A percentile compares a stretch with the other conserved stretches of the same genome.
phyloP scores from a whole-genome alignment of 805 yeast genomes.

The Ogataea paradorogensis region DNA sequence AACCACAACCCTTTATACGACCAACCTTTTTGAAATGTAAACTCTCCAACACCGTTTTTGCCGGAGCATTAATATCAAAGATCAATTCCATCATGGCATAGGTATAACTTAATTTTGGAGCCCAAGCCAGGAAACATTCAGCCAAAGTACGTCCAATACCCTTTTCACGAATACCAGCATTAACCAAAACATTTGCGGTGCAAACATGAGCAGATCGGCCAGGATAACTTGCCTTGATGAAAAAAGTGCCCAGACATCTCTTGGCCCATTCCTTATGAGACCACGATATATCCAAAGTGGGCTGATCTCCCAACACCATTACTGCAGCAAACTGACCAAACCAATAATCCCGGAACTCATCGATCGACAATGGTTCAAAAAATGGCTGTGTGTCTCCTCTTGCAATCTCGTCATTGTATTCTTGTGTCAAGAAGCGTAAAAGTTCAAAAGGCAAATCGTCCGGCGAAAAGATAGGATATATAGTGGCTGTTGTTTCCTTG shows the following conservation, averaged over 20 bases:
- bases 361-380: conserved; percentile 72
- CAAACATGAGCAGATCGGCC: conserved; percentile 94
- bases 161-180: conserved; percentile 88
- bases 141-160: conserved; percentile 86
- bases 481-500: conserved; percentile 89
- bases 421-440: conserved; percentile 80
- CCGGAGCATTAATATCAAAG: conserved; percentile 84
- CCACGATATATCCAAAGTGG: conserved; percentile 39
- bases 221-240: conserved; percentile 83
- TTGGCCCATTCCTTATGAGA: conserved; percentile 77
- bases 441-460: conserved; percentile 74
- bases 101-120: conserved; percentile 83
- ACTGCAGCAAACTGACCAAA: conserved; percentile 79
- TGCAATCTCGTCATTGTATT: conserved; percentile 88
- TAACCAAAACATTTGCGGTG: conserved; percentile 82
- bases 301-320: conserved; percentile 73
- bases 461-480: conserved; percentile 74
- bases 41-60: conserved; percentile 73
- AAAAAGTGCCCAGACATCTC: conserved; percentile 86
- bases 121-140: conserved; percentile 87
- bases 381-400: conserved; percentile 86
- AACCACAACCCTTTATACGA: conserved; percentile 81
- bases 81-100: conserved; percentile 81
- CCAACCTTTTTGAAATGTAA: conserved; percentile 78
- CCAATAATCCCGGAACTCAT: conserved; percentile 83